Percentiles rank a stretch among this genome's conserved stretches.
Conservation (phyloP, 768 basidiomycete species). For the Cubamyces sp. region DNA sequence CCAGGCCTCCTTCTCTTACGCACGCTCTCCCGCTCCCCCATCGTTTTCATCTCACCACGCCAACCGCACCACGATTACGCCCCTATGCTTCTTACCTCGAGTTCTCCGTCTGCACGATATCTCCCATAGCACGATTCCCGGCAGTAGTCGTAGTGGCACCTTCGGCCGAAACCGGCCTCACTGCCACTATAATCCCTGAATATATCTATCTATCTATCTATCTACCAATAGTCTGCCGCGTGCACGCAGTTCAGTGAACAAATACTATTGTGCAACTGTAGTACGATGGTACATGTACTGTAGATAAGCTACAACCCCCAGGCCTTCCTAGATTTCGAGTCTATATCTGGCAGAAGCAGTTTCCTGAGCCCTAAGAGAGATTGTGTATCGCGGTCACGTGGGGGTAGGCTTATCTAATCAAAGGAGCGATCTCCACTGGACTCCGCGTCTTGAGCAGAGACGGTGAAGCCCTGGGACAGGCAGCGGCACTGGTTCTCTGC, state of each 20-base stretch:
- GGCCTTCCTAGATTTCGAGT: too few species aligned
- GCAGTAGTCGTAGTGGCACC: constrained; percentile 2
- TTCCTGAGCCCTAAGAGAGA: too few species aligned
- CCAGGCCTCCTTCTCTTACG: not conserved
- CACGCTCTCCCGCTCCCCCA: not conserved
- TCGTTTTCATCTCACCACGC: not conserved
- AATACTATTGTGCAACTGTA: too few species aligned
- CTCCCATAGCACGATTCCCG: not conserved
- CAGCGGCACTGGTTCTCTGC: not conserved
- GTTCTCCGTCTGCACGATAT: not conserved
- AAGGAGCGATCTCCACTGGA: not conserved
- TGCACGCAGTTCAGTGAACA: too few species aligned
- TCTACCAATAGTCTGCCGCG: too few species aligned
- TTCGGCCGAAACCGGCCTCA: constrained; percentile 2
- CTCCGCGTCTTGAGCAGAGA: not conserved
- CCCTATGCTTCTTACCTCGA: not conserved
- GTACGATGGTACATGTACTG: too few species aligned
- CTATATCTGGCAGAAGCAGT: too few species aligned
- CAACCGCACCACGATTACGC: not conserved
- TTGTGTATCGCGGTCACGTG: not conserved
- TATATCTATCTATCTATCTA: constrained; percentile 2
- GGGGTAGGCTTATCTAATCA: too few species aligned
- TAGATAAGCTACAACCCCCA: too few species aligned
- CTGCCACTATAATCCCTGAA: constrained; percentile 1
- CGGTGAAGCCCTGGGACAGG: too few species aligned